Evolutionary conservation across 2,329 filamentous ascomycete genomes (phyloP).

Genomic region (Aspergillus cejpii): DNA sequence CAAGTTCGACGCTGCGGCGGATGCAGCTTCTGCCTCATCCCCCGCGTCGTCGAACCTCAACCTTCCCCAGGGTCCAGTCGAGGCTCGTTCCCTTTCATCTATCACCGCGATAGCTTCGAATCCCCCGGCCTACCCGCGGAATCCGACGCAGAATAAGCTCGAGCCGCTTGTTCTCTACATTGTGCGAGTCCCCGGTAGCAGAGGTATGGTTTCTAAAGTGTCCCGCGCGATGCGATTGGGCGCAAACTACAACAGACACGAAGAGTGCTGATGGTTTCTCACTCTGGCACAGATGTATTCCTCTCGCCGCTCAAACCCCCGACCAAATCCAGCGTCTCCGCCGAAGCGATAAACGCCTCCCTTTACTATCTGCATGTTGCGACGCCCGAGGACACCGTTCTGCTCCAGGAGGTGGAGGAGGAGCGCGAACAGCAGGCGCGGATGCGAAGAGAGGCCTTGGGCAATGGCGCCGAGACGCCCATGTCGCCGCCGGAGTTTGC

Average conservation of each 20-base stretch:
- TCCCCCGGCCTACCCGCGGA: constrained; percentile 77
- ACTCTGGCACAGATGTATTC: constrained; percentile 63
- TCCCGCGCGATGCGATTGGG: background rate
- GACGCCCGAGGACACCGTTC: constrained; percentile 50
- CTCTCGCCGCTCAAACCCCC: constrained; percentile 85
- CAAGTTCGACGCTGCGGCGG: constrained; percentile 21
- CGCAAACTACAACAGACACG: no score
- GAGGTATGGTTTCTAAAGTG: constrained; percentile 51
- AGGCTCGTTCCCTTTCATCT: constrained; percentile 75
- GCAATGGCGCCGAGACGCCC: constrained; percentile 18
- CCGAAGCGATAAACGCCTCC: constrained; percentile 75
- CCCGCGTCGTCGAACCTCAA: constrained; percentile 15
- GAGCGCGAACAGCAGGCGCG: constrained; percentile 29
- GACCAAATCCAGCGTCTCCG: constrained; percentile 73
- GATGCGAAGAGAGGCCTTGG: constrained; percentile 20
- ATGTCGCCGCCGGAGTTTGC: constrained; percentile 24
- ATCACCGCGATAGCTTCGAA: constrained; percentile 77
- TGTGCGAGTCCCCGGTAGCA: constrained; percentile 81
- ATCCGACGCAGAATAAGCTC: constrained; percentile 61
- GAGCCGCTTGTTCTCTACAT: constrained; percentile 82
- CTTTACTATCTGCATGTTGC: constrained; percentile 88
- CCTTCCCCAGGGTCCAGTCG: constrained; percentile 44
- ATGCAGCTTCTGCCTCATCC: constrained; percentile 24
- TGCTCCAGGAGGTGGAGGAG: constrained; percentile 37
- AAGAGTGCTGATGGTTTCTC: no score